Conservation (phyloP, 345 rosid species). For the Salix brachista region DNA sequence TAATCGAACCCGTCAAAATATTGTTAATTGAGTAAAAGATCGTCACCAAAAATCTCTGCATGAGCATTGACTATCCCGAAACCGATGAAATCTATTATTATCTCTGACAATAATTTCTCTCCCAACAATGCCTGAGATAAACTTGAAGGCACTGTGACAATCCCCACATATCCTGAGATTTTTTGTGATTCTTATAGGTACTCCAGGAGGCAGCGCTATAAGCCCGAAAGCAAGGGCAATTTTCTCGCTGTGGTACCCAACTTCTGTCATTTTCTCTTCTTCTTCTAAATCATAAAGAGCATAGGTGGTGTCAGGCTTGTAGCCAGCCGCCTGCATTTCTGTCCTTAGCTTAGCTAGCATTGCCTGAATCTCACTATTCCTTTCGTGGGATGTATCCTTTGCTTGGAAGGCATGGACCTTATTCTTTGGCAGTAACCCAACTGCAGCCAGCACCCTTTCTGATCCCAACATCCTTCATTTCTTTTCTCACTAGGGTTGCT, state of each 20-base stretch:
- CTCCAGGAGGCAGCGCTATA: conserved; percentile 45
- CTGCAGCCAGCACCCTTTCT: conserved; percentile 81
- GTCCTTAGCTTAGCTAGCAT: conserved; percentile 44
- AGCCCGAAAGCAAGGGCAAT: conserved; percentile 80
- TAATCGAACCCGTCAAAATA: not conserved
- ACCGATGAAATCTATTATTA: conserved; percentile 70
- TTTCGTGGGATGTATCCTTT: conserved; percentile 60
- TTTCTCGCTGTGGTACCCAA: conserved; percentile 77
- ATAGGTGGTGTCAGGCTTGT: conserved; percentile 50
- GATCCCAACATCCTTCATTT: conserved; percentile 63
- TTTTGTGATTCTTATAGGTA: conserved; percentile 76
- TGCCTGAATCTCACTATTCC: conserved; percentile 59
- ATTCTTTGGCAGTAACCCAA: conserved; percentile 70
- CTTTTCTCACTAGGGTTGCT: conserved; percentile 59
- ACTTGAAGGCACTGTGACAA: conserved; percentile 74
- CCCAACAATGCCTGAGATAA: conserved; percentile 47
- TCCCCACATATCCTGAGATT: conserved; percentile 87
- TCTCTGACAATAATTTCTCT: conserved; percentile 77
- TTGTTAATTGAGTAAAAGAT: not conserved
- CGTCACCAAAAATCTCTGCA: conserved; percentile 74
- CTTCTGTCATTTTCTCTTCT: conserved; percentile 74
- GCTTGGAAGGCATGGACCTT: conserved; percentile 75
- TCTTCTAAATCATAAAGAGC: conserved; percentile 79
- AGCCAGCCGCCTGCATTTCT: conserved; percentile 64
- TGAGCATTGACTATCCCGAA: conserved; percentile 51